Percentiles rank a stretch among this genome's conserved stretches.
Conservation (phyloP, 768 basidiomycete species). For the Aureoboletus auriporus region DNA sequence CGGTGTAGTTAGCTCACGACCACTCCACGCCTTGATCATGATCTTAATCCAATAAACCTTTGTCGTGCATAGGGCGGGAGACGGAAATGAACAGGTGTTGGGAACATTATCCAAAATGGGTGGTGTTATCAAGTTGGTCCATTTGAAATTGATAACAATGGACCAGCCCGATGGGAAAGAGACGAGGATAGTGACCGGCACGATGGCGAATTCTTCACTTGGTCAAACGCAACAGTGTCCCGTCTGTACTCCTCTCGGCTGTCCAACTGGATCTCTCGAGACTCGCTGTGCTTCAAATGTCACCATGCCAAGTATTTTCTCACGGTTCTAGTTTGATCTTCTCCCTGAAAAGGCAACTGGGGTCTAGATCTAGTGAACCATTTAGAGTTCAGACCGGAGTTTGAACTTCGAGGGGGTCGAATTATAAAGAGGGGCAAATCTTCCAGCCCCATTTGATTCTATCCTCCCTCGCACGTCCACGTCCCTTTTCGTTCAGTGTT, state of each 20-base stretch:
- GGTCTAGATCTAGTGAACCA: conserved; percentile 18
- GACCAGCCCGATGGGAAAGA: background rate
- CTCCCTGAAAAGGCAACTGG: conserved; percentile 16
- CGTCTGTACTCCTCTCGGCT: too few species aligned
- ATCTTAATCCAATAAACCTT: conserved; percentile 10
- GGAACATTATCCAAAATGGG: conserved; percentile 3
- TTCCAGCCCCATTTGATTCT: conserved; percentile 24
- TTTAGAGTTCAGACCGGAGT: conserved; percentile 45
- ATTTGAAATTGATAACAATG: conserved; percentile 27
- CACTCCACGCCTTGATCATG: conserved; percentile 16
- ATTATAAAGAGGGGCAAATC: conserved; percentile 42
- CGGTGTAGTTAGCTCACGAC: conserved; percentile 23
- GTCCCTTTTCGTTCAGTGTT: conserved; percentile 45
- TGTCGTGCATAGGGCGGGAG: background rate
- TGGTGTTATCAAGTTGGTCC: background rate
- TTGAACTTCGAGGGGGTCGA: conserved; percentile 34
- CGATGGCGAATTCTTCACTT: conserved; percentile 3
- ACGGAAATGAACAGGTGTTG: conserved; percentile 13
- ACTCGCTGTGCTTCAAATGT: too few species aligned
- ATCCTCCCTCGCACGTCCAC: conserved; percentile 47
- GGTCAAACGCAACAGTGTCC: background rate
- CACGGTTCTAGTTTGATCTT: conserved; percentile 20
- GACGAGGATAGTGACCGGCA: background rate
- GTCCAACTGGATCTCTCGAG: too few species aligned
- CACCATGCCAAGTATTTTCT: background rate